phyloP scores from a whole-genome alignment of 169 alveolate species.

The Plasmodium malariae region DNA sequence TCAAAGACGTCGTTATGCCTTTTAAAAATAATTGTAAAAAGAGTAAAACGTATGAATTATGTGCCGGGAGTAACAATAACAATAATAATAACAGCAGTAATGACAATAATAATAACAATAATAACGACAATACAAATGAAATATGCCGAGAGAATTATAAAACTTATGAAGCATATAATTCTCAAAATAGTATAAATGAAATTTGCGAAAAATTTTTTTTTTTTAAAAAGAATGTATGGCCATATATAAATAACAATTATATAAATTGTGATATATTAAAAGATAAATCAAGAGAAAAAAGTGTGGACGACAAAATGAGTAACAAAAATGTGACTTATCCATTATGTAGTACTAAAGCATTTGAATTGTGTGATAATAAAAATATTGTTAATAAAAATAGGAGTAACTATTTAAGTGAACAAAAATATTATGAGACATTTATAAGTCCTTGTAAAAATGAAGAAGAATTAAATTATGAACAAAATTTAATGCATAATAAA shows the following conservation, averaged over 20 bases:
- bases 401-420: neutral
- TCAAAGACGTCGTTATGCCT: neutral
- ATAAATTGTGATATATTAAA: neutral
- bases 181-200: neutral
- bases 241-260: neutral
- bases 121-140: too few species aligned
- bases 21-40: neutral
- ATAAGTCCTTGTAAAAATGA: neutral
- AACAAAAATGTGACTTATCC: constrained; percentile 11
- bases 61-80: neutral
- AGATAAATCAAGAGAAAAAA: neutral
- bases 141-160: too few species aligned
- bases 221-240: neutral
- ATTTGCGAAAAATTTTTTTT: neutral
- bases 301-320: neutral
- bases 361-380: neutral
- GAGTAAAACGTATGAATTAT: constrained; percentile 11
- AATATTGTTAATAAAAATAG: neutral
- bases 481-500: neutral
- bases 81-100: neutral
- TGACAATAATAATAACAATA: too few species aligned
- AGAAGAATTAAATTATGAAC: neutral
- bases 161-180: neutral
- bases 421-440: neutral
- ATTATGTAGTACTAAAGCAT: neutral